Conservation (phyloP, 192 early-diverging fungal species). For the Powellomyces hirtus region DNA sequence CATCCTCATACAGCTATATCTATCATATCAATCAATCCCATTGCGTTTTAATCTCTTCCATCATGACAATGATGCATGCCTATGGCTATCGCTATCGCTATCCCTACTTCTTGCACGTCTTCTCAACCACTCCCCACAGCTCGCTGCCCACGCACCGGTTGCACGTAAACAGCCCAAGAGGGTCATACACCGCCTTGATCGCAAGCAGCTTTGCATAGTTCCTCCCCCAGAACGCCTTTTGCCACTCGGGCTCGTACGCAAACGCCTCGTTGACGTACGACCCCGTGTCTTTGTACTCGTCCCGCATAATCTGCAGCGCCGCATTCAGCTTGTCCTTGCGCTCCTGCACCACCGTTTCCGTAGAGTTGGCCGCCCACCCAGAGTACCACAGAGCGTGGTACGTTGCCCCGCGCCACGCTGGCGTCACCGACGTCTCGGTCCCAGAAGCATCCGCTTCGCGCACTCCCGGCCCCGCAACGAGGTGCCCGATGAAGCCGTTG, state of each 20-base stretch:
- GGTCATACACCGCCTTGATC: conserved; percentile 48
- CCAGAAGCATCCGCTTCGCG: not conserved
- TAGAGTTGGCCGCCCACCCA: not conserved
- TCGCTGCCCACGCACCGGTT: too few relatives aligned
- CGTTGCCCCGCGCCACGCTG: not conserved
- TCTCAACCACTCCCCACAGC: too few relatives aligned
- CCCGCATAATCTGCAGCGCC: not conserved
- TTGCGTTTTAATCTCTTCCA: too few relatives aligned
- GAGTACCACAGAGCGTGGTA: not conserved
- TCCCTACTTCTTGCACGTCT: too few relatives aligned
- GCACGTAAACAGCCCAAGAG: too few relatives aligned
- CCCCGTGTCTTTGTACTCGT: not conserved
- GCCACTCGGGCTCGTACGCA: conserved; percentile 48
- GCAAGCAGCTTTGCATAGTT: conserved; percentile 41
- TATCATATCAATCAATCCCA: too few relatives aligned
- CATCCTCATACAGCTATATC: too few relatives aligned
- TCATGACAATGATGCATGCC: too few relatives aligned
- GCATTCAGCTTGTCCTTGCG: not conserved
- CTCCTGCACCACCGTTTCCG: not conserved
- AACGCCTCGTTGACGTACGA: too few relatives aligned
- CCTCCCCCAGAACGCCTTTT: conserved; percentile 42
- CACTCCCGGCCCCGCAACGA: not conserved
- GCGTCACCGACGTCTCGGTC: not conserved
- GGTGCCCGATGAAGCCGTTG: not conserved
- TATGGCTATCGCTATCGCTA: too few relatives aligned